Conservation (phyloP, 371 early-diverging fungal species). For the Conidiobolus coronatus region DNA sequence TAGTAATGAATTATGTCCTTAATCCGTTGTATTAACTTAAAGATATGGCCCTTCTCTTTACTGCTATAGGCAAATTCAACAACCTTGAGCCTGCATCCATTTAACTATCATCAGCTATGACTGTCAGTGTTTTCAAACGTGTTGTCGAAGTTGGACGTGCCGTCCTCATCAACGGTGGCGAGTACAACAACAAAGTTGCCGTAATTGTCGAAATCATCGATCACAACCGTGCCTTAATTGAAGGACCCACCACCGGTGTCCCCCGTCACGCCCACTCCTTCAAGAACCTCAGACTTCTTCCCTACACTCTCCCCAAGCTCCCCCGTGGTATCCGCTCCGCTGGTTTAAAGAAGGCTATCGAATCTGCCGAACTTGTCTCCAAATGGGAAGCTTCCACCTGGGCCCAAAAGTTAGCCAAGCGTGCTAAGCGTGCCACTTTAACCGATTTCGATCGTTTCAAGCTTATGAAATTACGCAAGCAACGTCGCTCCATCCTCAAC, state of each 20-base stretch:
- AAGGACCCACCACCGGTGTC: conserved; percentile 92
- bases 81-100: no score
- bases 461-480: conserved; percentile 35
- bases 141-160: conserved; percentile 96
- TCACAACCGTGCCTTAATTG: conserved; percentile 91
- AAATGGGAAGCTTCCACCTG: conserved; percentile 71
- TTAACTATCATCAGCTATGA: no score
- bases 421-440: conserved; percentile 49
- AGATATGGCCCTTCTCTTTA: no score
- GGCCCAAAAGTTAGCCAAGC: conserved; percentile 78
- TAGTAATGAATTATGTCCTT: no score
- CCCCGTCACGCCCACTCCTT: conserved; percentile 63
- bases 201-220: conserved; percentile 96
- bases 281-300: conserved; percentile 76
- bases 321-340: conserved; percentile 64
- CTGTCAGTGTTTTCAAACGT: conserved; percentile 34
- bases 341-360: conserved; percentile 56
- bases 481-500: no score
- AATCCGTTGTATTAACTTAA: no score
- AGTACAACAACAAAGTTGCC: conserved; percentile 85
- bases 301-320: conserved; percentile 53
- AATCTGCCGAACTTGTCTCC: conserved; percentile 51
- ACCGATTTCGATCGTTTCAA: conserved; percentile 96
- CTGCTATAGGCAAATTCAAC: no score
- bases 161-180: conserved; percentile 83